Conservation (phyloP, 2,329 filamentous ascomycete genomes). For the Fusarium proliferatum region DNA sequence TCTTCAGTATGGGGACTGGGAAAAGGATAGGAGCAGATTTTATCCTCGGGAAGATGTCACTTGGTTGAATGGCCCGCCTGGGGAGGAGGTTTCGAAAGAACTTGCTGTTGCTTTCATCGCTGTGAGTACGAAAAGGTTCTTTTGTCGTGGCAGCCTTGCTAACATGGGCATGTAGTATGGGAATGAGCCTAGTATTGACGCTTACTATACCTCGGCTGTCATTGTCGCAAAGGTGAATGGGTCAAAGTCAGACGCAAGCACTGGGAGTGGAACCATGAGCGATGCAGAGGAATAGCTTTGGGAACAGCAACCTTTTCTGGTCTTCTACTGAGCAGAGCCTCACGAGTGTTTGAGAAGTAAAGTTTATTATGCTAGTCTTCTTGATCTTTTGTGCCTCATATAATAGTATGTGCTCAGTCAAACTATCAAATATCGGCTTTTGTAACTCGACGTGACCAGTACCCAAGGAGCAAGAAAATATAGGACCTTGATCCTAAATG, state of each 20-base stretch:
- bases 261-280: background rate
- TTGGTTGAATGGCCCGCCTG: slow-evolving; percentile 10
- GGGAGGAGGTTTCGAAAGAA: background rate
- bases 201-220: slow-evolving; percentile 19
- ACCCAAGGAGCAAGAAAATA: too few relatives aligned
- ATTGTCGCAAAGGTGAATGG: slow-evolving; percentile 3
- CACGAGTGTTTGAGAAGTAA: accelerated
- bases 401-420: too few relatives aligned
- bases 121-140: background rate
- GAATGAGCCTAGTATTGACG: background rate
- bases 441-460: background rate
- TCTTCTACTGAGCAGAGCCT: accelerated
- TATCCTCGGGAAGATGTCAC: too few relatives aligned
- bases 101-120: slow-evolving; percentile 1
- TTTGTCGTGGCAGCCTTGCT: accelerated
- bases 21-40: too few relatives aligned
- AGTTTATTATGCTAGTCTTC: background rate
- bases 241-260: accelerated
- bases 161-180: background rate
- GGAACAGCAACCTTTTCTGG: accelerated
- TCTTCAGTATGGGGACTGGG: too few relatives aligned
- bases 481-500: too few relatives aligned
- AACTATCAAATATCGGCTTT: accelerated
- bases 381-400: background rate
- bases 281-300: background rate